Evolutionary conservation across 441 rosid species (phyloP).

Genomic region (Erodium moschatum): DNA sequence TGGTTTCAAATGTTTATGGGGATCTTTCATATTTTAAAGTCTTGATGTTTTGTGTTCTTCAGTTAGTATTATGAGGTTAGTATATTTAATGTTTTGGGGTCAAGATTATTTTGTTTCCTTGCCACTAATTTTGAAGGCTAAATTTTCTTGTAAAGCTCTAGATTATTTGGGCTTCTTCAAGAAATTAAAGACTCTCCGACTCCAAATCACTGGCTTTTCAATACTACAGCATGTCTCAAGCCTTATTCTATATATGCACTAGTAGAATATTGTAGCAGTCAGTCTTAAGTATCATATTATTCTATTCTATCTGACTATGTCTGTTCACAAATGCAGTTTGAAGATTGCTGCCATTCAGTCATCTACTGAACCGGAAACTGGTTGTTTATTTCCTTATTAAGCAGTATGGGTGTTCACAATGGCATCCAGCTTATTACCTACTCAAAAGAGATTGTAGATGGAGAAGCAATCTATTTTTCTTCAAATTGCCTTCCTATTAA

Average conservation of each 20-base stretch:
- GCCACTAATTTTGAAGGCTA: neutral
- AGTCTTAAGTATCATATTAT: neutral
- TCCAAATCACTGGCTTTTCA: neutral
- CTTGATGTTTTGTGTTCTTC: neutral
- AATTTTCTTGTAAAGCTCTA: neutral
- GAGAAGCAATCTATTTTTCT: constrained; percentile 55
- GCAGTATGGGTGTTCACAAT: constrained; percentile 28
- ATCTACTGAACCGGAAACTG: neutral
- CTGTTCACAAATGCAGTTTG: neutral
- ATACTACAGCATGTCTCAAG: neutral
- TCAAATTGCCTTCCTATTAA: constrained; percentile 79
- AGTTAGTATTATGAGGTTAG: neutral
- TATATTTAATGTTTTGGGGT: neutral
- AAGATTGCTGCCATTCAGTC: neutral
- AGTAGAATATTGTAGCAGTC: neutral
- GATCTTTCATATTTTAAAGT: neutral
- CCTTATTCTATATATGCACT: neutral
- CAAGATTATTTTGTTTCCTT: neutral
- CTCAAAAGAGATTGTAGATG: constrained; percentile 69
- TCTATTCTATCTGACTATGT: neutral
- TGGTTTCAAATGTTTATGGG: neutral
- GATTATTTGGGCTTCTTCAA: neutral
- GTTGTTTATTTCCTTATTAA: neutral
- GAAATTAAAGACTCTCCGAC: neutral
- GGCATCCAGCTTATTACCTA: constrained; percentile 49